A percentile compares a stretch with the other conserved stretches of the same genome.
Evolutionary conservation across 2,329 filamentous ascomycete genomes (phyloP).

Genomic region (Alternaria angustiovoidea): DNA sequence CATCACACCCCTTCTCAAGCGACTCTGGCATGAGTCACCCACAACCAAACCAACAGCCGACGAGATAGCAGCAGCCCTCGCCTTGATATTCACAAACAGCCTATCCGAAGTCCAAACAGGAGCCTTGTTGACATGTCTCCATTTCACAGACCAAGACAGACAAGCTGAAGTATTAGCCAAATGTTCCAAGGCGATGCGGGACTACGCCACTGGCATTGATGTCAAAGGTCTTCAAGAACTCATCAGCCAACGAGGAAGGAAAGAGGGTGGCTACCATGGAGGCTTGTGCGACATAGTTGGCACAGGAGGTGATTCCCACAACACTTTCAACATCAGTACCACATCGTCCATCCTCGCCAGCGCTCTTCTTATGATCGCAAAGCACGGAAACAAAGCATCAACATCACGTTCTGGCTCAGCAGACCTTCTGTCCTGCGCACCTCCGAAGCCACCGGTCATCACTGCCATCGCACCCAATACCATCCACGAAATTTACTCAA

Average conservation of each 20-base stretch:
- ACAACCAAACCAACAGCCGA: constrained; percentile 65
- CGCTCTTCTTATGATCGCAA: constrained; percentile 82
- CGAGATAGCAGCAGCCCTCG: constrained; percentile 89
- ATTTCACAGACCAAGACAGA: constrained; percentile 88
- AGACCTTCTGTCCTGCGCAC: constrained; percentile 82
- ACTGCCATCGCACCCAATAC: constrained; percentile 75
- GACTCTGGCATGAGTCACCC: constrained; percentile 69
- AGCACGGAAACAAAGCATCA: constrained; percentile 95
- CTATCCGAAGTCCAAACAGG: constrained; percentile 89
- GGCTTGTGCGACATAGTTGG: constrained; percentile 96
- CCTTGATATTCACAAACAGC: constrained; percentile 88
- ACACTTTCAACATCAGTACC: constrained; percentile 98
- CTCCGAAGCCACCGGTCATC: constrained; percentile 76
- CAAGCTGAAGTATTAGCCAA: constrained; percentile 85
- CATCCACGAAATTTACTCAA: constrained; percentile 75
- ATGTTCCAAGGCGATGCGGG: constrained; percentile 84
- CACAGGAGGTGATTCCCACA: constrained; percentile 93
- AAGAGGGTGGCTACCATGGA: constrained; percentile 79
- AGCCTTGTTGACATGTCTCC: constrained; percentile 86
- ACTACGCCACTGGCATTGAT: constrained; percentile 78
- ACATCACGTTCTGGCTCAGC: constrained; percentile 96
- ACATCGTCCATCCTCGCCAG: constrained; percentile 93
- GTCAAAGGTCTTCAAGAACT: constrained; percentile 66
- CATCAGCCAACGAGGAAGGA: constrained; percentile 66
- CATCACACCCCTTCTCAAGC: constrained; percentile 76